Conservation (phyloP, 495 filamentous ascomycete species). For the Rostrohypoxylon terebratum region DNA sequence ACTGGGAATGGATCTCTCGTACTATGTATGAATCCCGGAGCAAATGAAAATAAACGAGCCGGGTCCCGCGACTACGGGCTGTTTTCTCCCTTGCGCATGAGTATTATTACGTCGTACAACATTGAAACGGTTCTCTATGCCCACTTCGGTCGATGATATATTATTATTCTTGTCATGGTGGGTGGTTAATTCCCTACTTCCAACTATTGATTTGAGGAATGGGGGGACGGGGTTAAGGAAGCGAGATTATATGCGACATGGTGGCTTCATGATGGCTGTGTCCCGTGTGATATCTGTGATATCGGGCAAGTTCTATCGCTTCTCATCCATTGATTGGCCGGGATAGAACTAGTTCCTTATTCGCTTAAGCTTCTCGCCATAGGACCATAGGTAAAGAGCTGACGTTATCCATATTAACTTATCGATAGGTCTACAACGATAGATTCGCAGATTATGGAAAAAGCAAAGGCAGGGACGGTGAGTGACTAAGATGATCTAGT, state of each 20-base stretch:
- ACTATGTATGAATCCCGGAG: background rate
- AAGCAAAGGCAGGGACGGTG: background rate
- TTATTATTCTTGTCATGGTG: background rate
- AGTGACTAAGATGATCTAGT: conserved; percentile 4
- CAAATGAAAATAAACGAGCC: background rate
- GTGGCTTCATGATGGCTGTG: background rate
- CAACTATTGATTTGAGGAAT: background rate
- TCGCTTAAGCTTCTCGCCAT: background rate
- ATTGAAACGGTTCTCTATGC: background rate
- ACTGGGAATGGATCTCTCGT: background rate
- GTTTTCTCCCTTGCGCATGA: background rate
- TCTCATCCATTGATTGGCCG: background rate
- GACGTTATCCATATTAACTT: conserved; percentile 2
- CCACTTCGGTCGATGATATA: background rate
- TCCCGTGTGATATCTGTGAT: background rate
- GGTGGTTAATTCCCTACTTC: background rate
- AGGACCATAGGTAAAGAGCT: too few species aligned
- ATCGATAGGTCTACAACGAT: conserved; percentile 4
- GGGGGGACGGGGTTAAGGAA: background rate
- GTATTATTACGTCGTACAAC: background rate
- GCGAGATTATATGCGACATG: conserved; percentile 5
- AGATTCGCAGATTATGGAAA: background rate
- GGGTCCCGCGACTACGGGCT: background rate
- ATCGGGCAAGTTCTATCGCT: background rate
- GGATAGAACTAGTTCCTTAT: background rate